Base-by-base conservation (phyloP, 495 filamentous ascomycete genomes). In the Aspergillus haitiensis region DNA sequence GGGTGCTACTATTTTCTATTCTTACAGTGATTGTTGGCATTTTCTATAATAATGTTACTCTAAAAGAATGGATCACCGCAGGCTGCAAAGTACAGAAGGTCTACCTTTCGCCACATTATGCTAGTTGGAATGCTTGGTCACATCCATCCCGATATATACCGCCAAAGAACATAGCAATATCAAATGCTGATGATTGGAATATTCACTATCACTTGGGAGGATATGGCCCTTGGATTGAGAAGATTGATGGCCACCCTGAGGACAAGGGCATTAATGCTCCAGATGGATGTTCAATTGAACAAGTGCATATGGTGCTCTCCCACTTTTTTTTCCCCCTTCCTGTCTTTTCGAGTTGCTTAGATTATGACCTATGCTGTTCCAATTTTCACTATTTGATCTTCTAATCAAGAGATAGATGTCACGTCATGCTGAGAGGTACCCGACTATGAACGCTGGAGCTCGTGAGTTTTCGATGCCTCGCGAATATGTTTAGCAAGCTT, bases 171-270 rank as follows among this genome's bases (percentile, higher is more conserved):
- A 9, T 13, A n/a, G 6, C 27, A 10, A 7, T 3, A 35, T 0
- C 13, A 12, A 8, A 61, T 8, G 45, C 34, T 27, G 46, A 59
- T 60, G 59, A 50, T 59, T 86, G 83, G 83, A 80, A 84, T 62
- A 62, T 85, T 46, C 69, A 82, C 21, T 78, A 84, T 55, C 80
- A 86, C 64, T 68, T 84, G 6, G 84, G 84, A 9, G 83, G 84
- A 6, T 82, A 83, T 67, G 80, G 84, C 2, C 84, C 84, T 9
- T 86, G 83, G 84, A 71, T 86, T 46, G 74, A 82, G 63, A 84
- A 82, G 56, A 55, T 73, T 13, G 73, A 77, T 52, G 75, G 70
- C 27, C 67, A 73, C 1, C 68, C 73, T 27, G 66, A 72, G 9
- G 66, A 68, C 31, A 57, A 52, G 40, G 77, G 71, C 1, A 74